Evolutionary conservation across 805 yeast species (phyloP).

Genomic region (Ogataea henricii): DNA sequence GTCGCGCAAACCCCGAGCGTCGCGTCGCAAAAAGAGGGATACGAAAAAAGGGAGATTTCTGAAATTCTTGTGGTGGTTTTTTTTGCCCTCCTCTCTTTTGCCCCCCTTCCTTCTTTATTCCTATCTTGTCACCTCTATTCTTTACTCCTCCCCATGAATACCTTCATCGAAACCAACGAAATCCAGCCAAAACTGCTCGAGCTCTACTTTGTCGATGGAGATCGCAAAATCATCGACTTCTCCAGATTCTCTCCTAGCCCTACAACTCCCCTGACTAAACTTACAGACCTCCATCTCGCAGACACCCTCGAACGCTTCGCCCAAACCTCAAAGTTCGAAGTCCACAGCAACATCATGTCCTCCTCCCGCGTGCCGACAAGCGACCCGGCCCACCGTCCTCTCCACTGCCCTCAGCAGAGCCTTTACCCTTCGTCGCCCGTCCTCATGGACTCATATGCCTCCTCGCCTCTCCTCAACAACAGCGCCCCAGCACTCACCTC

Average conservation of each 20-base stretch:
- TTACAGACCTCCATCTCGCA: conserved; percentile 4
- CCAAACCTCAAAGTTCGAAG: conserved; percentile 15
- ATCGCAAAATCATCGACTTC: neutral
- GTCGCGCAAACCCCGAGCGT: neutral
- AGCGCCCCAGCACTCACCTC: neutral
- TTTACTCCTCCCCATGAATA: neutral
- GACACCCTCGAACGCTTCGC: conserved; percentile 14
- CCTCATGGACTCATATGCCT: neutral
- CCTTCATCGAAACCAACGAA: conserved; percentile 9
- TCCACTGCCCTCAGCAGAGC: neutral
- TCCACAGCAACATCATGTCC: conserved; percentile 8
- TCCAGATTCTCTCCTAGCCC: neutral
- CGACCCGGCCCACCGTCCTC: neutral
- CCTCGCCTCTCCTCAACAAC: neutral
- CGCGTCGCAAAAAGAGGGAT: neutral
- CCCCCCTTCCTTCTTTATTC: neutral
- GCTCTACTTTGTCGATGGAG: conserved; percentile 9
- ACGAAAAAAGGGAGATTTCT: too few species aligned
- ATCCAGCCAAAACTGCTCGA: conserved; percentile 8
- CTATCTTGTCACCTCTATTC: neutral
- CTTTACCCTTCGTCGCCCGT: conserved; percentile 10
- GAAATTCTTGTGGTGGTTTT: neutral
- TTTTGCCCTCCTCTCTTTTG: neutral
- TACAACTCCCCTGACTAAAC: neutral
- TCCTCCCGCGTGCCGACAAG: conserved; percentile 12